Evolutionary conservation across 805 yeast genomes (phyloP).

Genomic region (Vanderwaltozyma yarrowii): DNA sequence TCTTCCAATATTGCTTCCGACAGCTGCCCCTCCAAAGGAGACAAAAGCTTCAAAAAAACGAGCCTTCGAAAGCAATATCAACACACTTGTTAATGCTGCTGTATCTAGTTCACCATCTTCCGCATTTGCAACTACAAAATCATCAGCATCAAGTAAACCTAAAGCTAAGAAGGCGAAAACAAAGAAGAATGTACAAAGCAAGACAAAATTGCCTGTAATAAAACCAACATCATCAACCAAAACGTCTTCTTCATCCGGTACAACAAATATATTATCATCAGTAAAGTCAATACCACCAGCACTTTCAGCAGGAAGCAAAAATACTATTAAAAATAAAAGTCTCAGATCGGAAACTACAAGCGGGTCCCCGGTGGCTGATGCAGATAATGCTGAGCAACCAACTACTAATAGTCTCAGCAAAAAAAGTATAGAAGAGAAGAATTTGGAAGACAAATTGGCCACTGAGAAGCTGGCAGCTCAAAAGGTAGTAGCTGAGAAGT

Average conservation of each 20-base stretch:
- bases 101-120: background rate
- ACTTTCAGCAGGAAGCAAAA: too few relatives aligned
- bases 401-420: too few relatives aligned
- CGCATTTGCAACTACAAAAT: background rate
- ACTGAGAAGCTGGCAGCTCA: too few relatives aligned
- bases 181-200: background rate
- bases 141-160: background rate
- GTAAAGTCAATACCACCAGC: background rate
- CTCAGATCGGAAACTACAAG: too few relatives aligned
- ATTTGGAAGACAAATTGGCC: too few relatives aligned
- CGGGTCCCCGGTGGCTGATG: too few relatives aligned
- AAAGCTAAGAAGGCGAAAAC: background rate
- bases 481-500: too few relatives aligned
- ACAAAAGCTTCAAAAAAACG: conserved; percentile 18
- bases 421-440: background rate
- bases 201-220: background rate
- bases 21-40: too few relatives aligned
- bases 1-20: too few relatives aligned
- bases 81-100: conserved; percentile 24
- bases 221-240: background rate
- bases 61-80: conserved; percentile 21
- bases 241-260: background rate
- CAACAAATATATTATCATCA: background rate
- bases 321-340: too few relatives aligned
- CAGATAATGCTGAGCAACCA: too few relatives aligned